These are phyloP conservation scores for Paramecium tetraurelia DNA, from an alignment of 73 alveolate species.

Conservation along the genomic window DNA sequence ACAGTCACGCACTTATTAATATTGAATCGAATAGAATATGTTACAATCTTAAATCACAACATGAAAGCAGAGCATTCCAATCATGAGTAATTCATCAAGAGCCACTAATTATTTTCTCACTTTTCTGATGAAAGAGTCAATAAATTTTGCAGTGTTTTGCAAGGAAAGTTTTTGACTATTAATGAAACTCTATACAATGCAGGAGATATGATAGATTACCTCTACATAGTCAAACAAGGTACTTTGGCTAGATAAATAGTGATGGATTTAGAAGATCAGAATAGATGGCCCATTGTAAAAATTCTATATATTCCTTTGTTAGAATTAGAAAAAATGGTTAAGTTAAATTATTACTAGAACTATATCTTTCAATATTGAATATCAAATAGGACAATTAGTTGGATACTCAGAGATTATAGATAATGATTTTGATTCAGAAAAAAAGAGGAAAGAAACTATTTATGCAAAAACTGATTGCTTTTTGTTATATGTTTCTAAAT, in stretches of 20 bases:
- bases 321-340: conserved; percentile 2
- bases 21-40: not conserved
- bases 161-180: conserved; percentile 1
- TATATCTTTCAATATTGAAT: not conserved
- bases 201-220: conserved; percentile 4
- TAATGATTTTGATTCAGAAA: conserved; percentile 9
- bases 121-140: not conserved
- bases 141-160: not conserved
- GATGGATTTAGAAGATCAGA: conserved; percentile 4
- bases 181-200: not conserved
- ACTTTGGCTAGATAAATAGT: not conserved
- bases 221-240: not conserved
- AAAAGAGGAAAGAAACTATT: conserved; percentile 7
- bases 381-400: not conserved
- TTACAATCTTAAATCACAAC: not conserved
- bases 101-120: not conserved
- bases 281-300: conserved; percentile 46
- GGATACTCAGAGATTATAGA: conserved; percentile 1
- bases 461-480: conserved; percentile 30
- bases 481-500: not conserved
- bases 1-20: not conserved
- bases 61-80: not conserved
- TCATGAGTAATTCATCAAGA: not conserved
- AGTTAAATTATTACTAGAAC: conserved; percentile 30
- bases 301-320: not conserved